Percentiles rank a stretch among this genome's conserved stretches.
Conservation (phyloP, 2,329 filamentous ascomycete species). For the Sporothrix humicola region DNA sequence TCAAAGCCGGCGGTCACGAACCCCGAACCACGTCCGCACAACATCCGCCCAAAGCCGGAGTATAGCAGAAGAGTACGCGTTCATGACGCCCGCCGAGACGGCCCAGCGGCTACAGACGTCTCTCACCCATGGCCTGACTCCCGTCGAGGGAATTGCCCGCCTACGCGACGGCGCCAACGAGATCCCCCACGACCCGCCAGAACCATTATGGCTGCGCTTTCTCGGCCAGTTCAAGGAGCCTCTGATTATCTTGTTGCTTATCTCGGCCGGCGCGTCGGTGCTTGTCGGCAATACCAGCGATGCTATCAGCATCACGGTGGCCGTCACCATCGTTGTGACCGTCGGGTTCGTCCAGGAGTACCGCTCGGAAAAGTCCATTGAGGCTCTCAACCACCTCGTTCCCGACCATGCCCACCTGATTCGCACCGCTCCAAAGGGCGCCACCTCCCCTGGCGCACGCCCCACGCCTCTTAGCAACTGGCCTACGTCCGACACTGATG, state of each 20-base stretch:
- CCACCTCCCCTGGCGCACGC: constrained; percentile 40
- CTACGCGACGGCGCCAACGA: constrained; percentile 88
- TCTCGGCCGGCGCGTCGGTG: constrained; percentile 85
- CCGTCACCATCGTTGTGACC: constrained; percentile 94
- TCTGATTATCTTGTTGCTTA: constrained; percentile 87
- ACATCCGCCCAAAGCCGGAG: constrained; percentile 47
- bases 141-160: constrained; percentile 79
- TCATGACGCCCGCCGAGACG: constrained; percentile 77
- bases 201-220: constrained; percentile 94
- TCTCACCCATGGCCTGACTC: constrained; percentile 78
- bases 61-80: constrained; percentile 65
- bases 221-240: constrained; percentile 97
- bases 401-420: constrained; percentile 97
- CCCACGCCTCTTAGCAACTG: constrained; percentile 51
- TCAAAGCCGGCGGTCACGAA: constrained; percentile 36
- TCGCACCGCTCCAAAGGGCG: constrained; percentile 57
- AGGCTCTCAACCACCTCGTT: constrained; percentile 90
- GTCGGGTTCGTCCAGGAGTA: constrained; percentile 98
- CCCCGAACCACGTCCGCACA: constrained; percentile 39
- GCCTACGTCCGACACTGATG: constrained; percentile 49
- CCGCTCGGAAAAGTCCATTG: constrained; percentile 93
- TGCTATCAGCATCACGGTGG: constrained; percentile 91
- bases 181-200: constrained; percentile 89
- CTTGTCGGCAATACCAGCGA: constrained; percentile 94
- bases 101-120: constrained; percentile 81